Percentiles rank a stretch among this genome's conserved stretches.
Evolutionary conservation across 768 basidiomycete species (phyloP).

Genomic region (Kwoniella bestiolae): DNA sequence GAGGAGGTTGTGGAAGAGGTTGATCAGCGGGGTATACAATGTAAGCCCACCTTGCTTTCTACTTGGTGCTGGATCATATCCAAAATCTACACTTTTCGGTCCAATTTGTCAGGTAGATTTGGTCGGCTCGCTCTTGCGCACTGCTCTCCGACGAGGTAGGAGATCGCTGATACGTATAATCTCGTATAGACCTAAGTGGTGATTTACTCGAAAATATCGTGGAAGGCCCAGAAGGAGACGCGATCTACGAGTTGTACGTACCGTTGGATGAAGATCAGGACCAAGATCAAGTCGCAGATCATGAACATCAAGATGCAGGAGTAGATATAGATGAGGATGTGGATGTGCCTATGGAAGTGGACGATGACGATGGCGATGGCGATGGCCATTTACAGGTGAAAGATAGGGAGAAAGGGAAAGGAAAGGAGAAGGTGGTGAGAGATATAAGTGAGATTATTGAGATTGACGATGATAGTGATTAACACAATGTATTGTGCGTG

Average conservation of each 20-base stretch:
- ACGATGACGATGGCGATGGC: slow-evolving; percentile 1
- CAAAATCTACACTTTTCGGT: not conserved
- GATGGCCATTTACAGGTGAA: not conserved
- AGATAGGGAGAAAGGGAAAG: not conserved
- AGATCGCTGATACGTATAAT: too few species aligned
- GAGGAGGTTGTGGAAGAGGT: slow-evolving; percentile 19
- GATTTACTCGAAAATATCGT: slow-evolving; percentile 52
- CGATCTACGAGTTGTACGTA: slow-evolving; percentile 53
- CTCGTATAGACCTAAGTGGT: slow-evolving; percentile 43
- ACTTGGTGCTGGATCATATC: not conserved
- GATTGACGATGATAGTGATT: not conserved
- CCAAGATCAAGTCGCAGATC: not conserved
- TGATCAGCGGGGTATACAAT: slow-evolving; percentile 28
- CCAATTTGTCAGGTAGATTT: too few species aligned
- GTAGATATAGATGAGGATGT: slow-evolving; percentile 1
- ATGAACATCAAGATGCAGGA: not conserved
- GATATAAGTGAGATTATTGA: not conserved
- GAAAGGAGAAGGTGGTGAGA: not conserved
- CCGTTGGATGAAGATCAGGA: slow-evolving; percentile 27
- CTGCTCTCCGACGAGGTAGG: too few species aligned
- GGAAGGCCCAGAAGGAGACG: slow-evolving; percentile 55
- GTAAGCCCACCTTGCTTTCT: slow-evolving; percentile 8
- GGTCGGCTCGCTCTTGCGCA: too few species aligned
- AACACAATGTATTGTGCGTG: not conserved
- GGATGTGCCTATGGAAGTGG: not conserved